Base-by-base conservation (phyloP, 352 stramenopile genomes). In the Pythium coloratum region DNA sequence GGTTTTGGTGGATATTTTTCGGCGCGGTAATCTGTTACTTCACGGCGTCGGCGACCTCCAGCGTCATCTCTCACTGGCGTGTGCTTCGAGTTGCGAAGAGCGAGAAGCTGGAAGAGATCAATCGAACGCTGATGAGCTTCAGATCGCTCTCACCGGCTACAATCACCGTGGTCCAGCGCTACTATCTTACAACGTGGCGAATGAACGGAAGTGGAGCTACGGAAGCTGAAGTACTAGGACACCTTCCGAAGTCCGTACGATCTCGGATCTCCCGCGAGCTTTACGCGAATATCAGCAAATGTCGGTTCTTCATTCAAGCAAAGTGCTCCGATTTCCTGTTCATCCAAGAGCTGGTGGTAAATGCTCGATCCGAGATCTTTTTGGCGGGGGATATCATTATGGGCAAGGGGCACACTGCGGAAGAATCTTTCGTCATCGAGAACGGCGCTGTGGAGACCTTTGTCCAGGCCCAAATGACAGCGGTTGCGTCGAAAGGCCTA, bases 21-120 rank as follows among this genome's bases (percentile, higher is more conserved):
- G 69, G 80, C 20, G 80, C 82, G 24, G 82, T 85, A 38, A 82
- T 90, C 47, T 89, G 80, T 73, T 90, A 90, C 60, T 86, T 85
- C 33, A 89, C 79, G 5, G 76, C 72, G n/a, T 80, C 69, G 30
- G 79, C 76, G 5, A 32, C 89, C 5, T 78, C 80, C 2, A 90
- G 82, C 32, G 80, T 80, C 4, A 20, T 82, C 0, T 69, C 76
- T 2, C 80, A 89, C 55, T 63, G 81, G 28, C 76, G 70, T 33
- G 80, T 88, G 6, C n/a, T 88, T 14, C 16, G 40, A 18, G 64
- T 72, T 3, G 76, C 86, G 20, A 76, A 70, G 1, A 67, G 77
- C 38, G 77, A 87, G 10, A 76, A 72, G 9, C 59, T 80, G 14
- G 80, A 84, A 46, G 70, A 77, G n/a, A 82, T 89, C 32, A 90